Percentiles rank a stretch among this genome's conserved stretches.
phyloP scores from a whole-genome alignment of 345 rosid species.

The Eucalyptus polybractea region DNA sequence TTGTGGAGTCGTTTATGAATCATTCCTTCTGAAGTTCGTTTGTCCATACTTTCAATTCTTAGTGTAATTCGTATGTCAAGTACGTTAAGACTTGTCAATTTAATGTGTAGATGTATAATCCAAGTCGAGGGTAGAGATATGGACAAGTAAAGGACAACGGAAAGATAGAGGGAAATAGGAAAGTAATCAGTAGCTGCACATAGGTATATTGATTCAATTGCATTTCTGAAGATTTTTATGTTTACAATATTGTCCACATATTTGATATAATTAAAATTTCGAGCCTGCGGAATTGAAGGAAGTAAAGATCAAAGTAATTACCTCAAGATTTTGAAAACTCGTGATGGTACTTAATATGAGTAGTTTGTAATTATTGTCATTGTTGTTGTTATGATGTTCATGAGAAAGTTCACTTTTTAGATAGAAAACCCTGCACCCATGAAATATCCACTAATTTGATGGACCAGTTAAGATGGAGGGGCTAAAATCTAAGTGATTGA shows the following conservation, averaged over 20 bases:
- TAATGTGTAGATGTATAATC: not conserved
- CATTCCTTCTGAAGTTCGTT: accelerated
- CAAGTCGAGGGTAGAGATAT: not conserved
- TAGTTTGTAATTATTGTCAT: not conserved
- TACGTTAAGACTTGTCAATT: not conserved
- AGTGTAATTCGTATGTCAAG: accelerated
- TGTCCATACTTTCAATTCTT: not conserved
- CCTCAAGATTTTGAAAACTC: not conserved
- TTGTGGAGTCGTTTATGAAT: not conserved
- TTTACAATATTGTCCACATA: not conserved
- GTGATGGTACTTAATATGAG: not conserved
- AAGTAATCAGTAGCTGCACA: not conserved
- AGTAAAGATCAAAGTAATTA: not conserved
- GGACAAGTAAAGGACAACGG: not conserved
- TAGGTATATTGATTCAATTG: not conserved
- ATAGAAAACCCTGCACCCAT: accelerated
- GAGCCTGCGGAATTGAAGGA: not conserved
- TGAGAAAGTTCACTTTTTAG: not conserved
- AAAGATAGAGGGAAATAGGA: not conserved
- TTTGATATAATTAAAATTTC: not conserved
- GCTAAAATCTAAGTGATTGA: too few species aligned
- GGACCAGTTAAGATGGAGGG: not conserved
- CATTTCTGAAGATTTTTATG: not conserved
- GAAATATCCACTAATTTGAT: not conserved
- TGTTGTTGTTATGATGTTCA: too few species aligned